Base-by-base conservation (phyloP, 306 rosid genomes). In the Rosa lucieae region DNA sequence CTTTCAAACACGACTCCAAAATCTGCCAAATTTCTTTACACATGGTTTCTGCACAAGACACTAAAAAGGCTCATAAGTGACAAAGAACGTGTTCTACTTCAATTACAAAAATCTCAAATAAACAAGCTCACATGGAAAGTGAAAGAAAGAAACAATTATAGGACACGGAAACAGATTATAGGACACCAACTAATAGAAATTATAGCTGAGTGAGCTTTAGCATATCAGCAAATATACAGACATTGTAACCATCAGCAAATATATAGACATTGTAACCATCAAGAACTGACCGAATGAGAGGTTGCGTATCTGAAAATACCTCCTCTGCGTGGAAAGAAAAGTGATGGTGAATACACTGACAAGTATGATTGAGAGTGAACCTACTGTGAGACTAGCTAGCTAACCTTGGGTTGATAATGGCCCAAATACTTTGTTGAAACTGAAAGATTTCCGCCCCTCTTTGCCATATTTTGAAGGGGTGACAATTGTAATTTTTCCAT, bases 261-360 rank as follows among this genome's bases (percentile, higher is more conserved):
- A 96, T 91, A 56, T 98, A 93, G n/a, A 96, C 96, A 70, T 96
- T 93, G 85, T 83, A 96, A 18, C 99, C 99, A 83, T 93, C 99
- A 11, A 93, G 90, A 78, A 93, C 96, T 4, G 97, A 96, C 43
- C 97, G 94, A 77, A 96, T 87, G 43, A 96, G 81, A 81, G 98
- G 94, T 35, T 83, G 94, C 0, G 89, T 96, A 83, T 96, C 98
- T 14, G 94, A 44, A 87, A 96, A 96, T 63, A 96, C 96, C 79
- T 91, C 96, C 77, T 66, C 99, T 96, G 91, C 78, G 69, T 55
- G 26, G 46, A 78, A 75, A 82, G 37, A 47, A 58, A 58, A 79
- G 46, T 42, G 47, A 20, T 35, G 43, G 73, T 77, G 59, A 78
- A 72, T 43, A 76, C 5, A 35, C 56, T 42, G 43, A 75, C 43